Evolutionary conservation across 2,329 filamentous ascomycete genomes (phyloP).

Genomic region (Xylaria sp.): DNA sequence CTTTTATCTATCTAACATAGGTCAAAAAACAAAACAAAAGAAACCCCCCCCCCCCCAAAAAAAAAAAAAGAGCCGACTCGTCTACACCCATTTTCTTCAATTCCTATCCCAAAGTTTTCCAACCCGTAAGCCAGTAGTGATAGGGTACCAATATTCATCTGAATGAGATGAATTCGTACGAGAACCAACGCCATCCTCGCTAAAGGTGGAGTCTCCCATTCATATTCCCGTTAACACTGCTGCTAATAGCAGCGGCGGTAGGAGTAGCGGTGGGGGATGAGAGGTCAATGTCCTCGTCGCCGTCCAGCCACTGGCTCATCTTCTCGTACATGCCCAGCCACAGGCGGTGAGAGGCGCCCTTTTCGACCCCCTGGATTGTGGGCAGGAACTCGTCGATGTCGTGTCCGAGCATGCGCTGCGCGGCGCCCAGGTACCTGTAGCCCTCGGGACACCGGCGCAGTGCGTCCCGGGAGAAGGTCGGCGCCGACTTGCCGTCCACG

Average conservation of each 20-base stretch:
- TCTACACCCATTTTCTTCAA: not conserved
- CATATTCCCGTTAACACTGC: conserved; percentile 29
- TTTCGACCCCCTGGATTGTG: conserved; percentile 51
- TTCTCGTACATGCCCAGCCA: conserved; percentile 57
- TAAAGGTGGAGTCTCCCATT: conserved; percentile 10
- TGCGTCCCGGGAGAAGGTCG: conserved; percentile 53
- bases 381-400: conserved; percentile 55
- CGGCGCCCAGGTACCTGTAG: conserved; percentile 60
- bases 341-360: conserved; percentile 42
- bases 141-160: not conserved
- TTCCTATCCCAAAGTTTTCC: not conserved
- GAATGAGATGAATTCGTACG: conserved; percentile 10
- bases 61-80: not conserved
- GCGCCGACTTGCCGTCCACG: conserved; percentile 55
- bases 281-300: conserved; percentile 45
- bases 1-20: conserved; percentile 9
- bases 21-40: not conserved
- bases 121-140: not conserved
- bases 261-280: conserved; percentile 29
- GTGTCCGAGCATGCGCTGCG: conserved; percentile 60
- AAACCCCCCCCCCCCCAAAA: too few species aligned
- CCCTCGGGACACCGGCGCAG: conserved; percentile 57
- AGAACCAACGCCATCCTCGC: conserved; percentile 12
- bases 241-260: not conserved
- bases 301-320: conserved; percentile 50